Conservation (phyloP, 2,329 filamentous ascomycete species). For the Hypoxylon sp. region DNA sequence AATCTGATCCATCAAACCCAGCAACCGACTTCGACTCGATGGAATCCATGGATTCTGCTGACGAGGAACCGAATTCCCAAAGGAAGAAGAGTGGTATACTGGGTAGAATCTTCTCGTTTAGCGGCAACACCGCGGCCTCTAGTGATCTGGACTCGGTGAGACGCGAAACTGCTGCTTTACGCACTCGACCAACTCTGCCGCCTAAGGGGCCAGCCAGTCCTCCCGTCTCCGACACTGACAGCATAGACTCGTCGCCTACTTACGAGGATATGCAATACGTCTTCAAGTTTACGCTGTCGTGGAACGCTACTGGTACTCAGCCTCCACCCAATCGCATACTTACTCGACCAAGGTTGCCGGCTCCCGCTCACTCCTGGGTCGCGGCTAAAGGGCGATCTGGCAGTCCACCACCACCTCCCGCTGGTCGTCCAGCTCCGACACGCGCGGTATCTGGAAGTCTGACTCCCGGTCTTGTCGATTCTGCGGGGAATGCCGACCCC, state of each 20-base stretch:
- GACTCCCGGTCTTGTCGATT: conserved; percentile 57
- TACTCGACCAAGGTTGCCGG: conserved; percentile 72
- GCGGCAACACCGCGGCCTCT: conserved; percentile 46
- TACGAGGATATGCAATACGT: conserved; percentile 66
- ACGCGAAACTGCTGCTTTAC: conserved; percentile 58
- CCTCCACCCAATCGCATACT: conserved; percentile 69
- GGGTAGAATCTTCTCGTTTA: conserved; percentile 66
- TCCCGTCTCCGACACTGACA: conserved; percentile 59
- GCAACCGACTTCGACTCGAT: conserved; percentile 44
- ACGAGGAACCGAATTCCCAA: conserved; percentile 45
- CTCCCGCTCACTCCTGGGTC: conserved; percentile 72
- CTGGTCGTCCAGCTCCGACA: conserved; percentile 53
- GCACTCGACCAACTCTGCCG: conserved; percentile 49
- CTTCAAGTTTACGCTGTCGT: conserved; percentile 79
- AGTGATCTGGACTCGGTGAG: conserved; percentile 60
- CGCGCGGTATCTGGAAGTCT: conserved; percentile 57
- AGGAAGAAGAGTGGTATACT: conserved; percentile 71
- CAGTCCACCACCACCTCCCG: conserved; percentile 49
- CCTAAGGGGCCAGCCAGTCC: conserved; percentile 49
- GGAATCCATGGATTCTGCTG: conserved; percentile 38
- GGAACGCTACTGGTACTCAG: conserved; percentile 61
- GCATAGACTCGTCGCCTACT: conserved; percentile 62
- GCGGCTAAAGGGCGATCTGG: conserved; percentile 51
- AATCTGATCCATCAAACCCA: conserved; percentile 36
- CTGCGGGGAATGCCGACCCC: conserved; percentile 59